phyloP scores from a whole-genome alignment of 768 basidiomycete species.

The Calocybe indica region DNA sequence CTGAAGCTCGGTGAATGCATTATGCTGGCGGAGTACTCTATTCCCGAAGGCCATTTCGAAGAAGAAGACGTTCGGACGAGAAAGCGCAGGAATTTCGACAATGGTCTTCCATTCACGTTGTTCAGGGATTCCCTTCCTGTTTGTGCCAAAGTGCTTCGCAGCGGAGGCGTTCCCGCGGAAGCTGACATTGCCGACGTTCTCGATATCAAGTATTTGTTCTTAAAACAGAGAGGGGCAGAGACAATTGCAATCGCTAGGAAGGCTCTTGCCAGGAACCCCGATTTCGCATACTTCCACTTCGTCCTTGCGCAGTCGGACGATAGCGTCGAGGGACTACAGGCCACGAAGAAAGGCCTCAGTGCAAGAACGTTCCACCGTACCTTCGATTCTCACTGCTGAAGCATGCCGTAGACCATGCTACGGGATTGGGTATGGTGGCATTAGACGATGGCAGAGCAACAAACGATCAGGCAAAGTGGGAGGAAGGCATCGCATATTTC shows the following conservation, averaged over 20 bases:
- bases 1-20: conserved; percentile 43
- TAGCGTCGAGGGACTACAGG: conserved; percentile 45
- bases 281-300: conserved; percentile 61
- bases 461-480: conserved; percentile 39
- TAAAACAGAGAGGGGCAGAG: conserved; percentile 40
- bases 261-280: conserved; percentile 47
- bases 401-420: conserved; percentile 55
- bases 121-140: conserved; percentile 56
- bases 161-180: conserved; percentile 32
- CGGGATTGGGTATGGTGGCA: conserved; percentile 44
- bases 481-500: conserved; percentile 56
- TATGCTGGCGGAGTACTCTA: conserved; percentile 52
- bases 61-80: conserved; percentile 37
- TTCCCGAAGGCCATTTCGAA: conserved; percentile 53
- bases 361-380: conserved; percentile 47
- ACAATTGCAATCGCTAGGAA: conserved; percentile 42
- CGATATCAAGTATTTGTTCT: conserved; percentile 54
- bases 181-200: conserved; percentile 56
- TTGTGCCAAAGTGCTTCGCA: conserved; percentile 52
- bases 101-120: conserved; percentile 54
- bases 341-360: conserved; percentile 61
- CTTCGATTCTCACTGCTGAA: conserved; percentile 51
- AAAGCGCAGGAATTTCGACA: conserved; percentile 27
- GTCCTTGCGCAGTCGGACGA: conserved; percentile 47
- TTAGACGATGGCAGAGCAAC: conserved; percentile 37